phyloP scores from a whole-genome alignment of 345 rosid genomes.

The Limnanthes douglasii region DNA sequence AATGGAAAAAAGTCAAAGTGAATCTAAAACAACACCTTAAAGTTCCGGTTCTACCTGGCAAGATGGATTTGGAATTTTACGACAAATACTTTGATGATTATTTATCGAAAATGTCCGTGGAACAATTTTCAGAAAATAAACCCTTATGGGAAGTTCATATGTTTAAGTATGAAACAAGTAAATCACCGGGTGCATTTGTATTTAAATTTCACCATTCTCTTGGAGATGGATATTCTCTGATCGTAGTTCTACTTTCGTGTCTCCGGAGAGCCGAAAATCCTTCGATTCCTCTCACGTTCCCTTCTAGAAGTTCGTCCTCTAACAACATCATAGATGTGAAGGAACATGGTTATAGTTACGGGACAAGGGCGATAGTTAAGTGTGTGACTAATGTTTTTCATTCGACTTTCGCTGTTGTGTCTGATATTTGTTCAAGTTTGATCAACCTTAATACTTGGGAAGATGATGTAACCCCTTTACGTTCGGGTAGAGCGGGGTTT shows the following conservation, averaged over 20 bases:
- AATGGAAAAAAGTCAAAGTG: too few species aligned
- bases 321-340: too few species aligned
- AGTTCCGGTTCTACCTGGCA: constrained; percentile 13
- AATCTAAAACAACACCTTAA: too few species aligned
- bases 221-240: constrained; percentile 35
- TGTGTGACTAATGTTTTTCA: background rate
- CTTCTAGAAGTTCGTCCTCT: too few species aligned
- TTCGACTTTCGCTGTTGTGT: constrained; percentile 10
- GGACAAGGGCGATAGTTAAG: too few species aligned
- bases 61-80: constrained; percentile 13
- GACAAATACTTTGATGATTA: constrained; percentile 14
- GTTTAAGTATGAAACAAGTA: constrained; percentile 19
- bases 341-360: too few species aligned
- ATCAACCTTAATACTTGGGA: too few species aligned
- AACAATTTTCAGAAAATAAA: constrained; percentile 14
- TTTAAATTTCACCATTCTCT: constrained; percentile 48
- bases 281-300: constrained; percentile 20
- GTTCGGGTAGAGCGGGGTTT: too few species aligned
- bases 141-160: constrained; percentile 41
- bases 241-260: constrained; percentile 42
- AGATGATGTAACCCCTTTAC: too few species aligned
- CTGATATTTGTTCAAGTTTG: constrained; percentile 22
- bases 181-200: constrained; percentile 12
- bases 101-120: constrained; percentile 13
- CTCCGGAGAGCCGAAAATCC: constrained; percentile 32